Base-by-base conservation (phyloP, 2,329 filamentous ascomycete species). In the Sarocladium oryzae region DNA sequence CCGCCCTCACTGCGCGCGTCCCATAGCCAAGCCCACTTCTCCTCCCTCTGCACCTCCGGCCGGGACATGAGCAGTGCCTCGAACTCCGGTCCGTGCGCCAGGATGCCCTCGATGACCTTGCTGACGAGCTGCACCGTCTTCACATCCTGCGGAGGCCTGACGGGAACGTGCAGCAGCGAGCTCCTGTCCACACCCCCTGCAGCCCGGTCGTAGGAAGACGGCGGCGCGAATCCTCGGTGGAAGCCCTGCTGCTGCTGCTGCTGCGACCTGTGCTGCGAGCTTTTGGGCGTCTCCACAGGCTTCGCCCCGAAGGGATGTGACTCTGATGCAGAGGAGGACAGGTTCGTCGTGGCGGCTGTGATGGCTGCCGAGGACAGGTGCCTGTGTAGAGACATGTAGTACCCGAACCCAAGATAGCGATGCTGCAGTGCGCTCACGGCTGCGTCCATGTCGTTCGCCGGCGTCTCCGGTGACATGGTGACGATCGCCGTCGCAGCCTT, bases 1-100 rank as follows among this genome's bases (percentile, higher is more conserved):
- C 86, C 92, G 23, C 83, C 90, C 55, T 78, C 75, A 61, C 84
- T 91, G 57, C 84, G 79, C 18, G 90, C 79, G 65, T 97, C 86
- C 85, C 89, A 99, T 4, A 99, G 75, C 88, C 91, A 99, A 0
- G 90, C 87, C 84, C 92, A 97, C 57, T 86, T 90, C 65, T 95
- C 88, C 54, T 96, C 88, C 36, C 77, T 79, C 63, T 95, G 89
- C 1, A 97, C 86, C 51, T 90, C 83, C 0, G 87, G 81, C 16
- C 88, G 78, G 48, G 85, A 86, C 93, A 97, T 97, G 6, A 99
- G 77, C 2, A 95, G 74, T 4, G 91, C 90, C 67, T 99, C 93
- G 54, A 96, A 95, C 61, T 93, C 89, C 0, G 88, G 82, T 0
- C 91, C 90, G 58, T 93, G 82, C 20, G 83, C 81, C 8, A 96